Evolutionary conservation across 2,329 filamentous ascomycete genomes (phyloP).

Genomic region (Atkinsonella hypoxylon): DNA sequence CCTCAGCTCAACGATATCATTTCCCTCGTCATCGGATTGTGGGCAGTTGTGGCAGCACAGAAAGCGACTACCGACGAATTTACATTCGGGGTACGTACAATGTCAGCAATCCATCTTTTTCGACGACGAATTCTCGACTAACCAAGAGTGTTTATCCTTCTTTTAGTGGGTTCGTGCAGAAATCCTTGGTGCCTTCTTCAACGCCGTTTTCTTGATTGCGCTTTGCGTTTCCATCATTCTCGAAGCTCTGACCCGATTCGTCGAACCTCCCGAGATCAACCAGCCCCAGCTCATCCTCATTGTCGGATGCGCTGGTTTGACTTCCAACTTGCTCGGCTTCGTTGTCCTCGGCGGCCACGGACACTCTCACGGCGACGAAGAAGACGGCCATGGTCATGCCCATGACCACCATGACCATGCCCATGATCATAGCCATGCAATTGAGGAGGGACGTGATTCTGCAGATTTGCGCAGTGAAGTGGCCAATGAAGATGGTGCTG

Average conservation of each 20-base stretch:
- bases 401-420: conserved; percentile 31
- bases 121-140: conserved; percentile 8
- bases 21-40: conserved; percentile 80
- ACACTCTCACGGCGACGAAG: conserved; percentile 58
- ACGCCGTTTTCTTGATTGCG: conserved; percentile 93
- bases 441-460: conserved; percentile 39
- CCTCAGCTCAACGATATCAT: conserved; percentile 87
- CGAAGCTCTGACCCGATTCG: conserved; percentile 82
- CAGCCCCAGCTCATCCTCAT: conserved; percentile 81
- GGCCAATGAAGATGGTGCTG: conserved; percentile 45
- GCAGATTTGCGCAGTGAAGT: conserved; percentile 26
- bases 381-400: conserved; percentile 40
- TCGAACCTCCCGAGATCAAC: conserved; percentile 78
- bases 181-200: conserved; percentile 90
- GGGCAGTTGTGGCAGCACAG: conserved; percentile 85
- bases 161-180: conserved; percentile 87
- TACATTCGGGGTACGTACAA: conserved; percentile 70
- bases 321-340: conserved; percentile 81
- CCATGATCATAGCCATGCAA: conserved; percentile 25
- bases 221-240: conserved; percentile 94
- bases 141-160: conserved; percentile 5
- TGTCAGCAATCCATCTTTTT: background rate
- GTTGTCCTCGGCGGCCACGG: conserved; percentile 89
- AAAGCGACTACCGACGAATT: conserved; percentile 81
- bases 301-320: conserved; percentile 74